Percentiles rank a stretch among this genome's conserved stretches.
Conservation (phyloP, 441 rosid species). For the Mallotus repandus region DNA sequence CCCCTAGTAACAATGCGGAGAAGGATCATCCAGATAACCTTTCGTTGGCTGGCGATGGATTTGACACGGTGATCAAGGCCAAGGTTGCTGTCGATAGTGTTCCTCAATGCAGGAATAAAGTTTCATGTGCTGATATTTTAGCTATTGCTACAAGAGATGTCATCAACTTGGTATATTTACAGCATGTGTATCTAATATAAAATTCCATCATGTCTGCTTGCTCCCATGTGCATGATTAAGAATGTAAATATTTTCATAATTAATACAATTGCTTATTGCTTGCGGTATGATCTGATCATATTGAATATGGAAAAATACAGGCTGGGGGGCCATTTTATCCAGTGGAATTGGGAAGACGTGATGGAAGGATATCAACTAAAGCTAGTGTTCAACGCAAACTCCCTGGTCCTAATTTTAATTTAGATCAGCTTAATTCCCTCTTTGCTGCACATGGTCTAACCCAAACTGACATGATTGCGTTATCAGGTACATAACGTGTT, state of each 20-base stretch:
- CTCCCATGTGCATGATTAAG: conserved; percentile 3
- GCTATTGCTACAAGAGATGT: conserved; percentile 81
- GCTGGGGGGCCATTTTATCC: conserved; percentile 63
- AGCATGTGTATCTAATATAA: too few species aligned
- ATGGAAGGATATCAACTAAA: conserved; percentile 62
- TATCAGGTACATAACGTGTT: conserved; percentile 47
- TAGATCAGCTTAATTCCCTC: conserved; percentile 53
- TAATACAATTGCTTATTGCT: too few species aligned
- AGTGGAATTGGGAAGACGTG: conserved; percentile 88
- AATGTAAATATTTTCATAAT: not conserved
- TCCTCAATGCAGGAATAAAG: conserved; percentile 61
- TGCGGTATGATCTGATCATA: not conserved
- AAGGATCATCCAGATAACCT: conserved; percentile 80
- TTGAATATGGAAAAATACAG: conserved; percentile 33
- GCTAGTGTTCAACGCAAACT: conserved; percentile 56
- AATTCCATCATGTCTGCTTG: not conserved
- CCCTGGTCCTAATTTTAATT: conserved; percentile 55
- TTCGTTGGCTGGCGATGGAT: conserved; percentile 86
- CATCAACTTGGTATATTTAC: conserved; percentile 49
- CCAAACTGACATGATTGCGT: conserved; percentile 87
- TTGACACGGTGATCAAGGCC: conserved; percentile 80
- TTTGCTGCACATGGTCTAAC: conserved; percentile 59
- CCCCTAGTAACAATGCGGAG: conserved; percentile 61
- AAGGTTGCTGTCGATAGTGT: conserved; percentile 63
- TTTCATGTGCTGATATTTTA: conserved; percentile 84